These are phyloP conservation scores for Clarireedia sp. DNA, from an alignment of 2,329 filamentous ascomycete genomes.

Conservation along the genomic window DNA sequence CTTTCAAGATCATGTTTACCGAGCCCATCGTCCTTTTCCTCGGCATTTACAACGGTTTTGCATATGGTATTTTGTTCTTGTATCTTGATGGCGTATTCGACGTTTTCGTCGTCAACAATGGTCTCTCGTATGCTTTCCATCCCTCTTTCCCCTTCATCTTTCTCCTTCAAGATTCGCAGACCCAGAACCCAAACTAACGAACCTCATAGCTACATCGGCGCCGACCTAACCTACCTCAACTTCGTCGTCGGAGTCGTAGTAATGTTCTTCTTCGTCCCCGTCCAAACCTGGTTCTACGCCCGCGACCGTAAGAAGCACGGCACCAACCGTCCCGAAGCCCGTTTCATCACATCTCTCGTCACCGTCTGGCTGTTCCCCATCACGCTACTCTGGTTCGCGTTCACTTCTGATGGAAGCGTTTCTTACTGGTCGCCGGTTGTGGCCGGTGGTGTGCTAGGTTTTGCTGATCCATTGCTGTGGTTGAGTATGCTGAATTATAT, in stretches of 20 bases:
- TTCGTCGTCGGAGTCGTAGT: slow-evolving; percentile 35
- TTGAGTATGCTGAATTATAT: slow-evolving; percentile 36
- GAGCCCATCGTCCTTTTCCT: slow-evolving; percentile 36
- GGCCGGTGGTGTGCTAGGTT: slow-evolving; percentile 33
- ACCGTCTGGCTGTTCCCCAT: slow-evolving; percentile 36
- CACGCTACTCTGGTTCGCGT: slow-evolving; percentile 37
- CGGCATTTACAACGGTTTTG: slow-evolving; percentile 36
- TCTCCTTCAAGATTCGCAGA: too few relatives aligned
- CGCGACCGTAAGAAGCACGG: slow-evolving; percentile 32
- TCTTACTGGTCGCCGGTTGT: slow-evolving; percentile 36
- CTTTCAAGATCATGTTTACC: slow-evolving; percentile 35
- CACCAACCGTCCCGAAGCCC: slow-evolving; percentile 33
- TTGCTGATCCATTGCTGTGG: slow-evolving; percentile 37
- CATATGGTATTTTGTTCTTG: slow-evolving; percentile 35
- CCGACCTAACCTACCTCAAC: slow-evolving; percentile 36
- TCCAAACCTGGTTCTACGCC: slow-evolving; percentile 36
- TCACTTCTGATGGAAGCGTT: slow-evolving; percentile 33
- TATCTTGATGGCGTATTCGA: slow-evolving; percentile 37
- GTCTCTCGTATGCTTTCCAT: slow-evolving; percentile 23
- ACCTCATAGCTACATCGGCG: slow-evolving; percentile 26
- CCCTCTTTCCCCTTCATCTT: too few relatives aligned
- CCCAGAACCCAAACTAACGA: too few relatives aligned
- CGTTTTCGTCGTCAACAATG: slow-evolving; percentile 36
- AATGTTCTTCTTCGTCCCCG: slow-evolving; percentile 35
- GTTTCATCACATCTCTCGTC: slow-evolving; percentile 35